Conservation (phyloP, 2,329 filamentous ascomycete genomes). For the Grosmannia serpens region DNA sequence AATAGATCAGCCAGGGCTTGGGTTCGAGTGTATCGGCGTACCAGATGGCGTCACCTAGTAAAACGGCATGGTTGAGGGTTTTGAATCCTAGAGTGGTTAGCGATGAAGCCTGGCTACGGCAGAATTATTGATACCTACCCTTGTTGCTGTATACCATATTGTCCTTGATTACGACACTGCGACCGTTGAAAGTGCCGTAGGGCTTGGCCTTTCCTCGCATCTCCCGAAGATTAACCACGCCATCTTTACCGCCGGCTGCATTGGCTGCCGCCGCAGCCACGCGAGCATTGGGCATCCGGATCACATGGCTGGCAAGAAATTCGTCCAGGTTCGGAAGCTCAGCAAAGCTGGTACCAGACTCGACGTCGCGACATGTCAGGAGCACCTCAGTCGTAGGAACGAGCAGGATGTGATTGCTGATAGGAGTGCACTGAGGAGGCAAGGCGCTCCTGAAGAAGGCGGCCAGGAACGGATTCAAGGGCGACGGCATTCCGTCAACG, state of each 20-base stretch:
- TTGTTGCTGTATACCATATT: conserved; percentile 91
- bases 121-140: conserved; percentile 41
- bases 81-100: conserved; percentile 60
- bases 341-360: conserved; percentile 60
- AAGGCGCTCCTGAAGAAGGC: conserved; percentile 98
- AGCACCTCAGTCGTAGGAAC: conserved; percentile 90
- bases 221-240: conserved; percentile 60
- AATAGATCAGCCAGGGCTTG: conserved; percentile 93
- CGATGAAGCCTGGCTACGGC: background rate
- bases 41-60: conserved; percentile 75
- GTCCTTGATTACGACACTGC: conserved; percentile 91
- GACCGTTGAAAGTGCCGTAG: conserved; percentile 83
- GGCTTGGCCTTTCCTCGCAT: conserved; percentile 87
- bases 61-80: conserved; percentile 74
- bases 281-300: conserved; percentile 55
- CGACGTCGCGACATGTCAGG: conserved; percentile 75
- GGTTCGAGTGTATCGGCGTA: conserved; percentile 83
- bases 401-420: conserved; percentile 85
- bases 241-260: conserved; percentile 44
- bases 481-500: conserved; percentile 21
- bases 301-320: conserved; percentile 91
- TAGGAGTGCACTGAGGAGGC: conserved; percentile 79
- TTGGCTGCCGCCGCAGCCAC: conserved; percentile 34
- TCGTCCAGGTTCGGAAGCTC: conserved; percentile 86
- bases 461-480: conserved; percentile 95